Base-by-base conservation (phyloP, 192 early-diverging fungal genomes). In the Umbelopsis sp. region DNA sequence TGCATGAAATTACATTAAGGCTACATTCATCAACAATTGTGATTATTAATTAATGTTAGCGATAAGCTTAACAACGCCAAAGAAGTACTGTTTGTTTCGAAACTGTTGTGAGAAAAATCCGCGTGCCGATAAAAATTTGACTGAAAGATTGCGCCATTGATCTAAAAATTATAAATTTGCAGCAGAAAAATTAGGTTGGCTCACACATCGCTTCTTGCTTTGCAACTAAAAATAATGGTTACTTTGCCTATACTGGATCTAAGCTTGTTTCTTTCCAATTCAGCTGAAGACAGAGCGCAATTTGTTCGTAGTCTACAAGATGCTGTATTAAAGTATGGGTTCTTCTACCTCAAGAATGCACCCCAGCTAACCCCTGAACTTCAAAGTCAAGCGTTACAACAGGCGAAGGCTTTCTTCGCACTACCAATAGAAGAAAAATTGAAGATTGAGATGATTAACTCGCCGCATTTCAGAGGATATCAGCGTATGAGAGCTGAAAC, bases 401-500 rank as follows among this genome's bases (percentile, higher is more conserved):
- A 54, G 2, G 70, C 81, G 10, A 74, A 75, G 25, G 72, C 66
- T 4, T 89, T 83, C 62, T 89, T 91, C 76, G 80, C 79, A 4
- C 74, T 89, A 21, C 85, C 88, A 0, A 45, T 86, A 1, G 81
- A 82, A 31, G 83, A 87, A 41, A 91, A 89, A 68, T 62, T 83
- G 36, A 83, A 84, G 47, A 76, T 85, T 32, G 75, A 85, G 45
- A 85, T 87, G 70, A 81, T 74, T 16, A 80, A 87, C 51, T 84
- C 82, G 16, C 80, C 85, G 24, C 86, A 87, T 34, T 89, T 88
- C 51, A 78, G 87, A 16, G 89, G 89, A 2, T 89, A 88, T 69
- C 86, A 53, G 24, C 44, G 16, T 38, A 41, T 71, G 75, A 74
- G 73, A 45, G 69, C 69, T 4, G 78, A 79, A 43, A 75, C 73